Evolutionary conservation across 2,329 filamentous ascomycete genomes (phyloP), one percentile per base, ranked within the genome.

Genomic region (Colletotrichum siamense): DNA sequence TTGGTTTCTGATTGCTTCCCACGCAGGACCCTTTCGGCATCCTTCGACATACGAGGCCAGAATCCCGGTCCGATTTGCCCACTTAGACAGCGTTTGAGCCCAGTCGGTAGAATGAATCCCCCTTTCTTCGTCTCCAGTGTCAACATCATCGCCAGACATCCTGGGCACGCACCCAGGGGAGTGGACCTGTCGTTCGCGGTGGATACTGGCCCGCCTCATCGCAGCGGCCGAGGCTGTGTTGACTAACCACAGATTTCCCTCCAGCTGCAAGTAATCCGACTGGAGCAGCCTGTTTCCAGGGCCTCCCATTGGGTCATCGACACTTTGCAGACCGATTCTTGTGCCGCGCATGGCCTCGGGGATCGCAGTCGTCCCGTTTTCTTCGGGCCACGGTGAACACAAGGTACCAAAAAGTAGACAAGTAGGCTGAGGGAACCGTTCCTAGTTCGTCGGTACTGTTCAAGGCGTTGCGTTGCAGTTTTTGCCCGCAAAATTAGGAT

Each of bases 401-500:
- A 44, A 44, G 18, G 39, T n/a, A 44, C 18, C 39, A 44, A 44
- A 10, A 44, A 44, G 39, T 44, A 44, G 52, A 57, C 22, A 26
- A 15, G 52, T 57, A 57, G n/a, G 24, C 52, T 24, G 12, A 8
- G 24, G 22, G 52, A 24, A 57, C 52, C 34, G 49, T 57, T 57
- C 52, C 28, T 61, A 12, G 36, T 62, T 44, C 39, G 39, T 18
- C 18, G 34, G 44, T 39, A 22, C 39, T 24, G 39, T 30, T 18
- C 66, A 36, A n/a, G 24, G 34, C 26, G 34, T 24, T 22, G 49
- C 16, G 36, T 59, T 59, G 71, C 66, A 70, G 34, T 10, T 44
- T 18, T 30, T 57, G 39, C 66, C 66, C 57, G 66, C 44, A 74
- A 74, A 70, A 70, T 70, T 64, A 44, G 66, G 66, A 59, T 74